Evolutionary conservation across 2,329 filamentous ascomycete species (phyloP).

Genomic region (Beauveria caledonica): DNA sequence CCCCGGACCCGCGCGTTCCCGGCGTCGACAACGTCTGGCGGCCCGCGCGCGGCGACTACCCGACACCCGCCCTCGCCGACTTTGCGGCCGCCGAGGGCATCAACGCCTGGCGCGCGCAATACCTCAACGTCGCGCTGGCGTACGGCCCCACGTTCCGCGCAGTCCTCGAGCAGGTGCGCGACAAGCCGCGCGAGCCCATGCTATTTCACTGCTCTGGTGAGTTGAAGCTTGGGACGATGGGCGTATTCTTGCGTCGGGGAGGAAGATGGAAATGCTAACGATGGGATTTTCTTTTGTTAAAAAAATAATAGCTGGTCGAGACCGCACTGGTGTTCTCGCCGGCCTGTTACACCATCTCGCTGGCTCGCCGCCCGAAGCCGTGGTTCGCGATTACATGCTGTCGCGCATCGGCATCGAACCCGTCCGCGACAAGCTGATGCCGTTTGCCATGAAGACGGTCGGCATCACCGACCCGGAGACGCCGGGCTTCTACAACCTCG

Average conservation of each 20-base stretch:
- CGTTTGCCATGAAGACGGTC: slow-evolving; percentile 31
- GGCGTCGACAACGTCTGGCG: slow-evolving; percentile 41
- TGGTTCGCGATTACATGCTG: slow-evolving; percentile 44
- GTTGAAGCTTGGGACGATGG: slow-evolving; percentile 14
- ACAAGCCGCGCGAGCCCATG: slow-evolving; percentile 35
- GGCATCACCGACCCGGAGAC: slow-evolving; percentile 28
- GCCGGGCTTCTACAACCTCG: slow-evolving; percentile 42
- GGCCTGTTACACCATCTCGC: slow-evolving; percentile 44
- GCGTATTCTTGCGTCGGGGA: not conserved
- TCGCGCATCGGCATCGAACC: slow-evolving; percentile 46
- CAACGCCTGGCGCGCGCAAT: slow-evolving; percentile 36
- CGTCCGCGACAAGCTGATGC: slow-evolving; percentile 38
- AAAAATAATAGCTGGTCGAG: slow-evolving; percentile 38
- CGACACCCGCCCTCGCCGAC: slow-evolving; percentile 27
- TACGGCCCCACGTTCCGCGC: slow-evolving; percentile 35
- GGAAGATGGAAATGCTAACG: not conserved
- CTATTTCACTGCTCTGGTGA: slow-evolving; percentile 48
- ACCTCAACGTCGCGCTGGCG: slow-evolving; percentile 35
- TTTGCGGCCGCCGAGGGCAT: slow-evolving; percentile 40
- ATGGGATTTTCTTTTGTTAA: not conserved
- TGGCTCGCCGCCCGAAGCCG: slow-evolving; percentile 33
- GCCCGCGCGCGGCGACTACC: slow-evolving; percentile 25
- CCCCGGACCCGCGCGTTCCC: slow-evolving; percentile 36
- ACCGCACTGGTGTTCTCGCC: slow-evolving; percentile 44
- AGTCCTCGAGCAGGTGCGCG: slow-evolving; percentile 40